phyloP scores from a whole-genome alignment of 177 flowering plant species.

The Viscum album region DNA sequence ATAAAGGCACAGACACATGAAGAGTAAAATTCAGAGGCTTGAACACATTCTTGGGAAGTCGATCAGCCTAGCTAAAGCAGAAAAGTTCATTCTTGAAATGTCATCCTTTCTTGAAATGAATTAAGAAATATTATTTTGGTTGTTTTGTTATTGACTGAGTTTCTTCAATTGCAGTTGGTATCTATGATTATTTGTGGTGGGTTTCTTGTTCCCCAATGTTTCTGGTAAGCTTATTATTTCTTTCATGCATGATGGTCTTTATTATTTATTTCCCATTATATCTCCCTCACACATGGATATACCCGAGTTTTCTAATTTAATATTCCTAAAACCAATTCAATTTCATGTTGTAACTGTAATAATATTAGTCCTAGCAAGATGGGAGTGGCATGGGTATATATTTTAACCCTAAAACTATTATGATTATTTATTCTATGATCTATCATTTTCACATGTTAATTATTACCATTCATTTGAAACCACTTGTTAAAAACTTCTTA shows the following conservation, averaged over 20 bases:
- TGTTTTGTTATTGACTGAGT: too few species aligned
- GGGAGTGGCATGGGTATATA: not conserved
- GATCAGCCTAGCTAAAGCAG: too few species aligned
- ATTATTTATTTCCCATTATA: not conserved
- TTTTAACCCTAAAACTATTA: not conserved
- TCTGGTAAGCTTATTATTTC: constrained; percentile 22
- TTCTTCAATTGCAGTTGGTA: constrained; percentile 35
- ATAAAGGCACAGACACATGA: too few species aligned
- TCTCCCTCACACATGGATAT: not conserved
- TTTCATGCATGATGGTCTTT: not conserved
- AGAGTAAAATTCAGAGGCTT: too few species aligned
- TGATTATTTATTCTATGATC: too few species aligned
- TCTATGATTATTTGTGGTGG: constrained; percentile 43
- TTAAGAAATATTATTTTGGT: too few species aligned
- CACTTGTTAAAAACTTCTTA: too few species aligned
- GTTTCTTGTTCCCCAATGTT: constrained; percentile 45
- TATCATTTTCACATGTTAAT: too few species aligned
- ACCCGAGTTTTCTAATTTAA: not conserved
- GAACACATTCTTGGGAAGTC: too few species aligned
- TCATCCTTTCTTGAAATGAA: too few species aligned
- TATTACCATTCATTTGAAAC: too few species aligned
- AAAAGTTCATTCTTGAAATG: too few species aligned
- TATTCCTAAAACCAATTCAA: not conserved
- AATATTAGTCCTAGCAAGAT: not conserved
- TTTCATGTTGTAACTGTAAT: not conserved